A percentile compares a stretch with the other conserved stretches of the same genome.
phyloP scores from a whole-genome alignment of 257 asterid species.

The Ehretia macrophylla region DNA sequence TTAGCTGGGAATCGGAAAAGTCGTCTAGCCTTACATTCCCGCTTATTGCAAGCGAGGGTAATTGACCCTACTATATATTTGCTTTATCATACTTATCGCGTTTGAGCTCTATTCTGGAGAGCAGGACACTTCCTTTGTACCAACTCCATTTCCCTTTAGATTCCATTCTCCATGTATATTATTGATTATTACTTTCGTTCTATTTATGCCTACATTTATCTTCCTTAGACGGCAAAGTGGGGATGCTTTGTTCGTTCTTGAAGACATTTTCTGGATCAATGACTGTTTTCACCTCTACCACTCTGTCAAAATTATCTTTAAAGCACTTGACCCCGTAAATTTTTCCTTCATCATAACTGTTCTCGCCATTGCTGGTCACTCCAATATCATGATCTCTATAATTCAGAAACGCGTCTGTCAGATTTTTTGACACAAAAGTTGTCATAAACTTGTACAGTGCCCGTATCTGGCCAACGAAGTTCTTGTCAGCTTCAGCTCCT shows the following conservation, averaged over 20 bases:
- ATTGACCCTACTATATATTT: too few species aligned
- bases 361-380: constrained; percentile 8
- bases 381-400: constrained; percentile 51
- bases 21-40: too few species aligned
- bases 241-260: constrained; percentile 42
- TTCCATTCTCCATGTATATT: too few species aligned
- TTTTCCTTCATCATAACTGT: constrained; percentile 18
- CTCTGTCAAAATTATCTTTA: constrained; percentile 30
- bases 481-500: constrained; percentile 21
- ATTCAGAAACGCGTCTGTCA: constrained; percentile 38
- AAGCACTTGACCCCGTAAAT: constrained; percentile 43
- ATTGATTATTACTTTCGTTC: too few species aligned
- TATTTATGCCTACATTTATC: not conserved
- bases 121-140: too few species aligned
- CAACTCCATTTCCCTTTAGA: too few species aligned
- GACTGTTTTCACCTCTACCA: constrained; percentile 34
- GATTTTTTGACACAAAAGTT: constrained; percentile 35
- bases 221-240: constrained; percentile 3
- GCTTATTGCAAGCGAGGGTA: too few species aligned
- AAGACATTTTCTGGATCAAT: constrained; percentile 49
- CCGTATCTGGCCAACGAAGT: not conserved
- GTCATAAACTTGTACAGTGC: constrained; percentile 25
- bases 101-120: too few species aligned
- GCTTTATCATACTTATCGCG: too few species aligned
- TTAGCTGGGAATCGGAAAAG: too few species aligned